These are phyloP conservation scores for Escovopsis sp. DNA, from an alignment of 2,329 filamentous ascomycete species.

Conservation along the genomic window DNA sequence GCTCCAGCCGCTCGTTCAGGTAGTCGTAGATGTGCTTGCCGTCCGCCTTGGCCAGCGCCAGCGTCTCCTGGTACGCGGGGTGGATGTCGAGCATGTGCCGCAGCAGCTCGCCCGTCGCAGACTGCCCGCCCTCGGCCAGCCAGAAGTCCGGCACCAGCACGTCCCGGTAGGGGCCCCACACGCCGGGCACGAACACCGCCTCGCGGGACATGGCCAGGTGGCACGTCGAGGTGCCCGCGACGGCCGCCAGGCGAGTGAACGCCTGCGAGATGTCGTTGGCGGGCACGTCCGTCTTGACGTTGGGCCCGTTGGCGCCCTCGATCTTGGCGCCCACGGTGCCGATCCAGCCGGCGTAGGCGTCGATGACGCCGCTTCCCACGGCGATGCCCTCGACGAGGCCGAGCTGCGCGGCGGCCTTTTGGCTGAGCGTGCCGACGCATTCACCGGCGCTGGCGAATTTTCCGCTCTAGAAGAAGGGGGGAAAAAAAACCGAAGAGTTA, in stretches of 20 bases:
- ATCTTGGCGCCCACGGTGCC: constrained; percentile 97
- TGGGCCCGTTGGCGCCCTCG: constrained; percentile 44
- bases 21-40: constrained; percentile 91
- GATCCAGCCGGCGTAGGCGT: constrained; percentile 97
- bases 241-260: constrained; percentile 81
- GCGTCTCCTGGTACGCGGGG: constrained; percentile 70
- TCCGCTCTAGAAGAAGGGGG: constrained; percentile 53
- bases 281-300: constrained; percentile 50
- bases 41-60: constrained; percentile 64
- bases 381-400: constrained; percentile 78
- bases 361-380: constrained; percentile 91
- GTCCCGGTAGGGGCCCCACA: constrained; percentile 95
- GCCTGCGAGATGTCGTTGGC: constrained; percentile 85
- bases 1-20: constrained; percentile 72
- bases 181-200: constrained; percentile 84
- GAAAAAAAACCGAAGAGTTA: too few species aligned
- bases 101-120: constrained; percentile 84
- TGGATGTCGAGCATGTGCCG: constrained; percentile 94
- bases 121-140: constrained; percentile 96
- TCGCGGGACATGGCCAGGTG: constrained; percentile 91
- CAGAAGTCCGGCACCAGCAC: constrained; percentile 84
- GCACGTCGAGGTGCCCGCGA: constrained; percentile 93
- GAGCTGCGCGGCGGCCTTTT: constrained; percentile 69
- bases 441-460: constrained; percentile 86
- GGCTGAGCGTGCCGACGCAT: constrained; percentile 69